phyloP scores from a whole-genome alignment of 495 filamentous ascomycete species.

The Penicillium ochrochloron region DNA sequence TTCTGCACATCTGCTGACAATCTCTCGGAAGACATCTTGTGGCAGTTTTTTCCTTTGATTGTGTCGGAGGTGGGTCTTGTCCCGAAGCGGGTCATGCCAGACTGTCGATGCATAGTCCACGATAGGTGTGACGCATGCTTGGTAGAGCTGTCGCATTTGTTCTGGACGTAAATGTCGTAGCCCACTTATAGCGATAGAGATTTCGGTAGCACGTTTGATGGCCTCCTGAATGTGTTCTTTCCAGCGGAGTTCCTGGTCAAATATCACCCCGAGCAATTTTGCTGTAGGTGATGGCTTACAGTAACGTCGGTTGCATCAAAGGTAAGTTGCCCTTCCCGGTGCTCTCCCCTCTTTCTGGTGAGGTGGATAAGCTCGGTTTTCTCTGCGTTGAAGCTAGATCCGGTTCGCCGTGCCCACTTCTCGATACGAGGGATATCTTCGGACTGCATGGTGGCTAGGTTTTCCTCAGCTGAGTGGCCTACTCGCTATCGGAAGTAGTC shows the following conservation, averaged over 20 bases:
- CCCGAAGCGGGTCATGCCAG: conserved; percentile 19
- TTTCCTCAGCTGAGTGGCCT: conserved; percentile 24
- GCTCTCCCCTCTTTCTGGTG: conserved; percentile 19
- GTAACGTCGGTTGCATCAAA: not conserved
- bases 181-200: conserved; percentile 1
- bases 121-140: conserved; percentile 14
- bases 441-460: conserved; percentile 22
- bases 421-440: conserved; percentile 27
- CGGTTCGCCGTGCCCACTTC: conserved; percentile 20
- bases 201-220: conserved; percentile 9
- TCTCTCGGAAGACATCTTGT: not conserved
- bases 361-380: conserved; percentile 37
- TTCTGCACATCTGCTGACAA: not conserved
- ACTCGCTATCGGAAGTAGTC: conserved; percentile 32
- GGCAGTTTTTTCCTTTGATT: not conserved
- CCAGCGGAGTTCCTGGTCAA: conserved; percentile 10
- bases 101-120: conserved; percentile 15
- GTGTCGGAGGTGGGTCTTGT: conserved; percentile 18
- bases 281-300: conserved; percentile 5
- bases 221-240: conserved; percentile 9
- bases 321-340: not conserved
- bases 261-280: conserved; percentile 10
- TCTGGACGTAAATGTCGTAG: conserved; percentile 18
- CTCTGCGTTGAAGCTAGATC: conserved; percentile 26
- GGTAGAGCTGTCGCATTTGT: conserved; percentile 19